Percentiles rank a stretch among this genome's conserved stretches.
Evolutionary conservation across 2,329 filamentous ascomycete genomes (phyloP).

Genomic region (Kalaharituber pfeilii): DNA sequence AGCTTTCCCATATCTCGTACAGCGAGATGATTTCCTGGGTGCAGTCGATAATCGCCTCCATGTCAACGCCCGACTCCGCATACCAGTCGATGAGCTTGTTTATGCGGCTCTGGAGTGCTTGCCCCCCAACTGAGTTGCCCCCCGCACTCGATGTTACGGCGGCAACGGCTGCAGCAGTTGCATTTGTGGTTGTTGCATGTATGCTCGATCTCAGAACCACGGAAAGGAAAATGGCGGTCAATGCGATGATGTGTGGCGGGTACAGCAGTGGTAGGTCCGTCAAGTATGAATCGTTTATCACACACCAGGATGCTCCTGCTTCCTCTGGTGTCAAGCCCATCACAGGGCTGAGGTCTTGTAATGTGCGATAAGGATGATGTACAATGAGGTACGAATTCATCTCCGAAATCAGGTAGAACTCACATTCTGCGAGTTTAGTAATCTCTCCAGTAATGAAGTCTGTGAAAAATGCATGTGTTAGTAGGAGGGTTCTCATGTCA

Average conservation of each 20-base stretch:
- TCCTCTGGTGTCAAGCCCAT: slow-evolving; percentile 64
- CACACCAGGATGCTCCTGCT: slow-evolving; percentile 54
- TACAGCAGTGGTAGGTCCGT: slow-evolving; percentile 78
- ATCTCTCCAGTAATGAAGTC: slow-evolving; percentile 61
- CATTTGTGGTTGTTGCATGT: slow-evolving; percentile 27
- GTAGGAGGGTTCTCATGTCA: slow-evolving; percentile 8
- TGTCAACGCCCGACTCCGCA: slow-evolving; percentile 69
- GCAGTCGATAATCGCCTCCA: slow-evolving; percentile 70
- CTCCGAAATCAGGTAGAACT: slow-evolving; percentile 81
- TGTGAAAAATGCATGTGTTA: slow-evolving; percentile 21
- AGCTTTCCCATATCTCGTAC: slow-evolving; percentile 58
- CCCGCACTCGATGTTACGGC: slow-evolving; percentile 23
- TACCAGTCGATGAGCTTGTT: slow-evolving; percentile 62
- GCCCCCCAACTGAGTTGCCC: slow-evolving; percentile 8
- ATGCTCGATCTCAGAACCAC: slow-evolving; percentile 57
- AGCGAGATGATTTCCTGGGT: slow-evolving; percentile 83
- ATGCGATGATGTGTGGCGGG: slow-evolving; percentile 72
- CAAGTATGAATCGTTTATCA: slow-evolving; percentile 85
- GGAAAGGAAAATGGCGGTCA: slow-evolving; percentile 67
- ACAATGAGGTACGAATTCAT: slow-evolving; percentile 79
- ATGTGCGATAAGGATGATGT: slow-evolving; percentile 74
- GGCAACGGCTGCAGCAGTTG: slow-evolving; percentile 23
- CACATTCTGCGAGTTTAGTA: slow-evolving; percentile 76
- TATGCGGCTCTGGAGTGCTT: slow-evolving; percentile 37
- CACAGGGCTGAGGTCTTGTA: slow-evolving; percentile 51